Evolutionary conservation across 306 rosid genomes (phyloP).

Genomic region (Vicia faba): DNA sequence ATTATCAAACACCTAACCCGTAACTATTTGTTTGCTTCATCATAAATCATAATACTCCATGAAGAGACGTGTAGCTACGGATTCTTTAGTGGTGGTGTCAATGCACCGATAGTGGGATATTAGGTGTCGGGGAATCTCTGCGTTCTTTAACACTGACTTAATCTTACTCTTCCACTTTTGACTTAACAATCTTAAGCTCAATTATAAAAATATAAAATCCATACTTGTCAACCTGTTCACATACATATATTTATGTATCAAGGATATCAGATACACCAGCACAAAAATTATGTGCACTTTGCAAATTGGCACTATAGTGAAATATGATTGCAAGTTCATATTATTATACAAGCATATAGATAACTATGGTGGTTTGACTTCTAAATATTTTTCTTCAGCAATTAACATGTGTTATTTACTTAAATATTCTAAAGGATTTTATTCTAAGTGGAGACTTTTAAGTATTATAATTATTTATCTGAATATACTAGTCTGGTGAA

Average conservation of each 20-base stretch:
- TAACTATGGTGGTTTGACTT: not conserved
- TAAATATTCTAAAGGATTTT: no score
- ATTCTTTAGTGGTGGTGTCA: slow-evolving; percentile 43
- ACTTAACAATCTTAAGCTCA: not conserved
- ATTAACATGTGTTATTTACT: not conserved
- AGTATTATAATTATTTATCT: no score
- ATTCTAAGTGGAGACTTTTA: not conserved
- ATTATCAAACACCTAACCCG: slow-evolving; percentile 15
- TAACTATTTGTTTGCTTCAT: not conserved
- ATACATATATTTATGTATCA: not conserved
- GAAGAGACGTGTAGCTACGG: slow-evolving; percentile 33
- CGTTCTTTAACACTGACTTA: not conserved
- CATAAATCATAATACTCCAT: not conserved
- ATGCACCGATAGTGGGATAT: slow-evolving; percentile 25
- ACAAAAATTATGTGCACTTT: not conserved
- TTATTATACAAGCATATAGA: not conserved
- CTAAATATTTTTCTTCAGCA: not conserved
- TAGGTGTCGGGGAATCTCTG: slow-evolving; percentile 35
- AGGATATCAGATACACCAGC: not conserved
- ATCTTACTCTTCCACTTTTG: slow-evolving; percentile 3
- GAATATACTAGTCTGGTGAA: no score
- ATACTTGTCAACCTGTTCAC: not conserved
- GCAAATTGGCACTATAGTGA: not conserved
- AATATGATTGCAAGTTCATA: not conserved
- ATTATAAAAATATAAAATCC: not conserved